Conservation (phyloP, 305 asterid species). For the Solanum chacoense region DNA sequence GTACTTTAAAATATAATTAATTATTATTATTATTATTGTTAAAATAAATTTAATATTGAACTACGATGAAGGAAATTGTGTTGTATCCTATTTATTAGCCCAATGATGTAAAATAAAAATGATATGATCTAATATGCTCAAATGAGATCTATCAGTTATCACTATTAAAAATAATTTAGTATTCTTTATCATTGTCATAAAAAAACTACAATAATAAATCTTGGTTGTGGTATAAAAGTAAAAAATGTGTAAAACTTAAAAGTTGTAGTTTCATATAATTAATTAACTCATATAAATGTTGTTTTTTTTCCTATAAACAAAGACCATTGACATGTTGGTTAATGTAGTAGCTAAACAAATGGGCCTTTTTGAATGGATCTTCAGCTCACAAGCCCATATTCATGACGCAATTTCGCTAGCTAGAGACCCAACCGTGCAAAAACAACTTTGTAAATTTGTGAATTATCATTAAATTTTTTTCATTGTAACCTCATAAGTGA, state of each 20-base stretch:
- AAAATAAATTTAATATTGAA: not conserved
- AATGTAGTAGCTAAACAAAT: not conserved
- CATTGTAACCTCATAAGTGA: not conserved
- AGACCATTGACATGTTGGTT: not conserved
- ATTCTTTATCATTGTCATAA: no score
- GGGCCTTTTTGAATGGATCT: not conserved
- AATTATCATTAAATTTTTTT: no score
- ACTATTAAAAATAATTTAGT: no score
- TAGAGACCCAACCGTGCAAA: not conserved
- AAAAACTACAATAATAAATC: not conserved
- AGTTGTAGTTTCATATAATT: no score
- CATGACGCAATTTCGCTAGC: not conserved
- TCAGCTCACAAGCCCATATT: not conserved
- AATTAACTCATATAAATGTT: not conserved
- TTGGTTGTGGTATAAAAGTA: not conserved
- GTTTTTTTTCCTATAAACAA: not conserved
- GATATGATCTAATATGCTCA: not conserved
- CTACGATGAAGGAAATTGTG: not conserved
- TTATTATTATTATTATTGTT: no score
- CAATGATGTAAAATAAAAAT: not conserved
- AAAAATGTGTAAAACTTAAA: no score
- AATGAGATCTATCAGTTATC: not conserved
- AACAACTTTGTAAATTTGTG: not conserved
- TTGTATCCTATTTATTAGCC: not conserved
- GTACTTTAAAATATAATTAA: not conserved